A percentile compares a stretch with the other conserved stretches of the same genome.
phyloP scores from a whole-genome alignment of 345 rosid species.

The Carallia pectinifolia region DNA sequence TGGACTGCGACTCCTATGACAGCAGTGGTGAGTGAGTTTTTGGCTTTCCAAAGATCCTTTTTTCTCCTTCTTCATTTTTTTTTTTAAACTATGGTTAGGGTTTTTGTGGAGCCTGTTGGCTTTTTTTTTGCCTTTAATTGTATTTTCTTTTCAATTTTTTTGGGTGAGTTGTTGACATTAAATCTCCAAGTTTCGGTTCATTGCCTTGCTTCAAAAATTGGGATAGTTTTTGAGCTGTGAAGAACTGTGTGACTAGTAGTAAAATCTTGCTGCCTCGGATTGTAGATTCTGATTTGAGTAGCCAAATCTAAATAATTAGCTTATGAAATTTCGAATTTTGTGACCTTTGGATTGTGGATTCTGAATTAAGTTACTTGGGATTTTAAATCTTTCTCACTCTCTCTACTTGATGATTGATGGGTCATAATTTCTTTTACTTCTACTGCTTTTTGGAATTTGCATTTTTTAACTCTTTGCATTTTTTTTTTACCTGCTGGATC shows the following conservation, averaged over 20 bases:
- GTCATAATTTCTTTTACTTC: no score
- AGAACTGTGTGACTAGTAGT: background rate
- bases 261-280: no score
- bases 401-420: no score
- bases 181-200: background rate
- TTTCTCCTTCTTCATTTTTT: slow-evolving; percentile 8
- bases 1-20: slow-evolving; percentile 72
- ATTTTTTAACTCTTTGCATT: no score
- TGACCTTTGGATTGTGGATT: no score
- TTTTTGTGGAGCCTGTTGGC: background rate
- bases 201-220: background rate
- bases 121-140: background rate
- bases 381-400: no score
- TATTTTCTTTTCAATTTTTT: background rate
- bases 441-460: no score
- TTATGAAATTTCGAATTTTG: background rate
- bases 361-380: no score
- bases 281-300: no score
- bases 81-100: slow-evolving; percentile 7
- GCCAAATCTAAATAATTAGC: background rate
- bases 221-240: background rate
- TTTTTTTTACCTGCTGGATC: no score
- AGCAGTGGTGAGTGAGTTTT: slow-evolving; percentile 67
- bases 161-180: background rate
- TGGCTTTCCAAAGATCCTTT: slow-evolving; percentile 14